Conservation (phyloP, 2,329 filamentous ascomycete genomes). For the Sclerotinia trifoliorum region DNA sequence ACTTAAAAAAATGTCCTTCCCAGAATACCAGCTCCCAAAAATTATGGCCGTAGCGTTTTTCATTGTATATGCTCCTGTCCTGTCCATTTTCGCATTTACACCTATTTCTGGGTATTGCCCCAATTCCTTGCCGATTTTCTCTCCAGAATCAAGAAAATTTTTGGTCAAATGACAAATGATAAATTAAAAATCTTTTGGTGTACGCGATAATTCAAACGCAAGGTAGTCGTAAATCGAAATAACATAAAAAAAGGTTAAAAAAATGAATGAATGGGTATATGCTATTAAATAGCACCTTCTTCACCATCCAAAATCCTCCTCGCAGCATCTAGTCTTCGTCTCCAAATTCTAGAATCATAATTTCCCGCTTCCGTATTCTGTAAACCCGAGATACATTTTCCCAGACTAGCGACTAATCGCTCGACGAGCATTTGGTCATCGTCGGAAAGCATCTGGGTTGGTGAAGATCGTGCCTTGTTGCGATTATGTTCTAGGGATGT, state of each 20-base stretch:
- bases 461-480: constrained; percentile 31
- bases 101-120: background rate
- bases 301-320: constrained; percentile 70
- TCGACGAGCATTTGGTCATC: constrained; percentile 63
- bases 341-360: constrained; percentile 61
- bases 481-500: constrained; percentile 24
- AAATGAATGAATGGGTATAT: background rate
- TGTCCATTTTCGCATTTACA: background rate
- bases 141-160: background rate
- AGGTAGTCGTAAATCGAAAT: background rate
- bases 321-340: constrained; percentile 72
- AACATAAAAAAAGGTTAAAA: background rate
- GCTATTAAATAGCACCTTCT: constrained; percentile 44
- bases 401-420: constrained; percentile 57
- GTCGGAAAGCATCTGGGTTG: constrained; percentile 39
- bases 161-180: background rate
- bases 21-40: background rate
- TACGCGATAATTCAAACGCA: background rate
- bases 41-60: constrained; percentile 5
- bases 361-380: constrained; percentile 54
- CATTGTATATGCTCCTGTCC: background rate
- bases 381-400: constrained; percentile 58
- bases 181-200: background rate
- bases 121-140: background rate
- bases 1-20: background rate